Evolutionary conservation across 257 asterid genomes (phyloP).

Genomic region (Nicotiana sylvestris): DNA sequence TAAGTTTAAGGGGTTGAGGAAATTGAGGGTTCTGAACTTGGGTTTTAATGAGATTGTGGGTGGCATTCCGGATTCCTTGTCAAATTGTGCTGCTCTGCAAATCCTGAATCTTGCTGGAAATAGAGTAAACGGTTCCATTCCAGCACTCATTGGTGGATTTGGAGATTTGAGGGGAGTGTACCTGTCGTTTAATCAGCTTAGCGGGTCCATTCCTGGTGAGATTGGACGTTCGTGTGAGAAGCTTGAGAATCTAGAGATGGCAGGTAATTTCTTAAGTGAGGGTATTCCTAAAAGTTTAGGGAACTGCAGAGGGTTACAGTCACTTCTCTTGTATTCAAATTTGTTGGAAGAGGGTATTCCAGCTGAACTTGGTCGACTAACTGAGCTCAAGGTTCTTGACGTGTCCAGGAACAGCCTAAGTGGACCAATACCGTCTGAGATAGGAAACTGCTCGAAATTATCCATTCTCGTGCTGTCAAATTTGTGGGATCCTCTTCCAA

Average conservation of each 20-base stretch:
- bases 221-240: slow-evolving; percentile 65
- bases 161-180: slow-evolving; percentile 61
- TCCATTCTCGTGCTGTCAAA: slow-evolving; percentile 74
- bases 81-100: slow-evolving; percentile 42
- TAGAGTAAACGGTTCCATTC: slow-evolving; percentile 59
- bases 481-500: slow-evolving; percentile 72
- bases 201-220: slow-evolving; percentile 59
- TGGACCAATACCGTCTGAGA: slow-evolving; percentile 55
- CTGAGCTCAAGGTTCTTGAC: slow-evolving; percentile 74
- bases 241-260: slow-evolving; percentile 74
- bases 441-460: slow-evolving; percentile 66
- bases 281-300: slow-evolving; percentile 62
- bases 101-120: slow-evolving; percentile 84
- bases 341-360: slow-evolving; percentile 76
- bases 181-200: slow-evolving; percentile 75
- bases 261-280: slow-evolving; percentile 62
- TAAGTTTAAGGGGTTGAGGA: slow-evolving; percentile 52
- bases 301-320: slow-evolving; percentile 54
- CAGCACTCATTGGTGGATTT: slow-evolving; percentile 48
- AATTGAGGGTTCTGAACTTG: slow-evolving; percentile 64
- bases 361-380: slow-evolving; percentile 56
- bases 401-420: slow-evolving; percentile 81
- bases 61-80: slow-evolving; percentile 51
- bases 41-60: slow-evolving; percentile 70
- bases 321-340: slow-evolving; percentile 64